Base-by-base conservation (phyloP, 129 eudicot species). In the Centella asiatica region DNA sequence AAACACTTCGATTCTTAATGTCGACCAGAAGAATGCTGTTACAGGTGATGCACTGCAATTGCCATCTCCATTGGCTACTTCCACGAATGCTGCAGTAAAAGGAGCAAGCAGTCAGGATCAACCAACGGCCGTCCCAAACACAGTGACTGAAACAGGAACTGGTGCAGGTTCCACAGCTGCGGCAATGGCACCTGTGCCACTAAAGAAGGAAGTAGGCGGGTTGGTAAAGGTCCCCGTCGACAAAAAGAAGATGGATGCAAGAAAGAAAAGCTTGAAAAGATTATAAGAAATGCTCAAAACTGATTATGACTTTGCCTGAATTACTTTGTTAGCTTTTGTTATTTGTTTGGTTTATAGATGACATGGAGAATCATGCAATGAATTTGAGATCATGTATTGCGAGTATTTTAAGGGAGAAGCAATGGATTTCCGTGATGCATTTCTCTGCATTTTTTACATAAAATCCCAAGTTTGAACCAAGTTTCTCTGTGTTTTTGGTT, bases 261-360 rank as follows among this genome's bases (percentile, higher is more conserved):
- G 99, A 76, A 93, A 93, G 92, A 87, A 87, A 67, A 93, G 96
- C 82, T 70, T 93, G 79, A 93, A 87, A 79, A 84, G 99, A 87
- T 74, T 93, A 32, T 64, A 57, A 34, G 57, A n/a, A 7, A 32
- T 2, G 45, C 24, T n/a, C 4, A 29, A 11, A 18, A n/a, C 14
- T 9, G 1, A 22, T 32, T 13, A 18, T 33, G 11, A 19, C 40
- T n/a, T 57, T 33, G 19, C 62, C 27, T 57, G 62, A 28, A 33
- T 57, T 19, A n/a, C 8, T 10, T 20, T 27, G 24, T 34, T 57
- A 34, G 34, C 45, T 32, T 57, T 11, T 20, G 45, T 23, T 57
- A 39, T 57, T 57, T 0, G 9, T 31, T 56, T 56, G 61, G 31
- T 31, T 15, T 18, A 28, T 31, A 29, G 42, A 56, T 56, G 61